Base-by-base conservation (phyloP, 208 protist genomes). In the Leishmania arabica region DNA sequence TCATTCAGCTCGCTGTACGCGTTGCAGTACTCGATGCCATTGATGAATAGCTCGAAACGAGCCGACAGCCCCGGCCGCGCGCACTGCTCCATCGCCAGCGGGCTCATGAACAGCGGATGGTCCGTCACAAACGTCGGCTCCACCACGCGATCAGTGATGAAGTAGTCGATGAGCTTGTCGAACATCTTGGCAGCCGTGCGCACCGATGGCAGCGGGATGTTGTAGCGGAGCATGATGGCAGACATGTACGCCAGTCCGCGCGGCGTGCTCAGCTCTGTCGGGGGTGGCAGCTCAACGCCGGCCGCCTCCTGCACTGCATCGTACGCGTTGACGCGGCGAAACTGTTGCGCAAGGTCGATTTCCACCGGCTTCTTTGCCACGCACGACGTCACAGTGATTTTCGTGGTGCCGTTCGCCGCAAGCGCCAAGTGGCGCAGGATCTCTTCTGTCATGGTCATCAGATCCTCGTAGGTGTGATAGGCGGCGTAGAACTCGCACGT, bases 1-100 rank as follows among this genome's bases (percentile, higher is more conserved):
- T 99, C 95, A 81, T 99, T 99, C 45, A 99, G 89, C 83, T 99
- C 98, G 37, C 93, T 99, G 83, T 99, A 99, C 3, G 98, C 98
- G 88, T 99, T 99, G 71, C 92, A 97, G 76, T 99, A 93, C 88
- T 99, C 99, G 24, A 90, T 93, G 34, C 91, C 90, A 80, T 95
- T 95, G 73, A 99, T 92, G 85, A 99, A 99, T 2, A 99, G 84
- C 87, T 99, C 99, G 79, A 99, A 99, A 74, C 99, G 90, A 70
- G 99, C 97, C 3, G 96, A 98, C 49, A 98, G 79, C 37, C 94
- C 96, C 9, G 92, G 91, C 15, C 86, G 80, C 58, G 47, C 85
- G 3, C 84, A 71, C 87, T 98, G 93, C 73, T 95, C 93, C 88
- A 98, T 98, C 21, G 97, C 96, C 37, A 99, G 83, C 49, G 96